phyloP scores from a whole-genome alignment of 805 yeast genomes.

The Wickerhamiella brachini region DNA sequence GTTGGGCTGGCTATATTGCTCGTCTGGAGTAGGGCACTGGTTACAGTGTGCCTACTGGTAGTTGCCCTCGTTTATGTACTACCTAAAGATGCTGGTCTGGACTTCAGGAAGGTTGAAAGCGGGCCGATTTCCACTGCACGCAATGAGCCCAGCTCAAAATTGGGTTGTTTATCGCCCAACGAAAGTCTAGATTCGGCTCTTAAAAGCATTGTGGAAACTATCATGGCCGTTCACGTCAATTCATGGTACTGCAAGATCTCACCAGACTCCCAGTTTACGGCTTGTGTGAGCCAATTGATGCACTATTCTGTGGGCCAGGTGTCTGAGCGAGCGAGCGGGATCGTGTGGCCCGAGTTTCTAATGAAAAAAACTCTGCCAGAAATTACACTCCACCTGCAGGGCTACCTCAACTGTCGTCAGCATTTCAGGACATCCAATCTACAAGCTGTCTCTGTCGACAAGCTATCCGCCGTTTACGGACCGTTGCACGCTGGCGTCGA shows the following conservation, averaged over 20 bases:
- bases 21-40: background rate
- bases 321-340: background rate
- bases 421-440: constrained; percentile 13
- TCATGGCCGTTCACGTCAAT: background rate
- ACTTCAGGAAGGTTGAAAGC: background rate
- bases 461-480: background rate
- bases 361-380: constrained; percentile 50
- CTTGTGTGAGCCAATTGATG: background rate
- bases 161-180: background rate
- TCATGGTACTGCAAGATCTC: constrained; percentile 3
- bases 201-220: background rate
- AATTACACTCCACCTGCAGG: constrained; percentile 47
- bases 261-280: background rate
- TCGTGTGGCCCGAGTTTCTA: constrained; percentile 45
- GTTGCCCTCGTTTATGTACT: background rate
- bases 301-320: background rate
- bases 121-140: background rate
- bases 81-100: background rate
- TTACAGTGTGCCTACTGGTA: background rate
- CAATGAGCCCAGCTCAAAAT: background rate
- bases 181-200: background rate
- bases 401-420: constrained; percentile 33
- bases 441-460: background rate
- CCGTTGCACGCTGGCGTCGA: constrained; percentile 26
- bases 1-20: background rate